Evolutionary conservation across 1,284 basidiomycete species (phyloP).

Genomic region (Cutaneotrichosporon arboriforme): DNA sequence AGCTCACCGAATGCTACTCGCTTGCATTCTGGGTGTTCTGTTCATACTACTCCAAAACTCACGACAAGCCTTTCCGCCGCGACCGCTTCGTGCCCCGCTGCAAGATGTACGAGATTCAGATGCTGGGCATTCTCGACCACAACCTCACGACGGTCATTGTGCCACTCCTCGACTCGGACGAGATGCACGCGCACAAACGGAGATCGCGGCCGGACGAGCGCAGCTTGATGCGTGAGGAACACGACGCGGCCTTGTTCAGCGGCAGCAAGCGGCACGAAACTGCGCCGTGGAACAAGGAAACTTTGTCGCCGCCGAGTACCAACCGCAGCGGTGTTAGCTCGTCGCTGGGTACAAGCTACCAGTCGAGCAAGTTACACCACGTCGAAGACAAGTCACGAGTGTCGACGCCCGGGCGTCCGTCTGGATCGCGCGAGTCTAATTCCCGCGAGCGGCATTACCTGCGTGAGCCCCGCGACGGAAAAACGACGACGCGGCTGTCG

Average conservation of each 20-base stretch:
- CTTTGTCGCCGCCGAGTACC: conserved; percentile 3
- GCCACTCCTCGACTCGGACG: conserved; percentile 56
- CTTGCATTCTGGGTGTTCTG: conserved; percentile 47
- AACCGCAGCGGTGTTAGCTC: conserved; percentile 2
- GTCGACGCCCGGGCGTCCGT: not conserved
- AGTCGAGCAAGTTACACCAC: conserved; percentile 29
- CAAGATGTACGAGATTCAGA: conserved; percentile 91
- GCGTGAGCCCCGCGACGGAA: no score
- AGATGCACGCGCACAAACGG: conserved; percentile 16
- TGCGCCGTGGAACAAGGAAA: conserved; percentile 1
- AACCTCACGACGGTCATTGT: conserved; percentile 82
- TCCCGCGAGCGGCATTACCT: no score
- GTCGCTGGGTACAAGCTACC: conserved; percentile 30
- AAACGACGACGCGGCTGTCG: not conserved
- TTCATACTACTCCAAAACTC: conserved; percentile 47
- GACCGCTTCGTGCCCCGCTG: conserved; percentile 87
- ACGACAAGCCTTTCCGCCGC: conserved; percentile 64
- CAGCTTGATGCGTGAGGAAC: conserved; percentile 28
- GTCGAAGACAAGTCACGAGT: conserved; percentile 5
- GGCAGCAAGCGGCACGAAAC: not conserved
- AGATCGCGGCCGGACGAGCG: conserved; percentile 25
- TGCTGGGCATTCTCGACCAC: conserved; percentile 82
- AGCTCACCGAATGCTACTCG: conserved; percentile 43
- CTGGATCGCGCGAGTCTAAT: conserved; percentile 3
- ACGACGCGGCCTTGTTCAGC: conserved; percentile 36